Conservation (phyloP, 768 basidiomycete genomes). For the Rhodotorula toruloides region DNA sequence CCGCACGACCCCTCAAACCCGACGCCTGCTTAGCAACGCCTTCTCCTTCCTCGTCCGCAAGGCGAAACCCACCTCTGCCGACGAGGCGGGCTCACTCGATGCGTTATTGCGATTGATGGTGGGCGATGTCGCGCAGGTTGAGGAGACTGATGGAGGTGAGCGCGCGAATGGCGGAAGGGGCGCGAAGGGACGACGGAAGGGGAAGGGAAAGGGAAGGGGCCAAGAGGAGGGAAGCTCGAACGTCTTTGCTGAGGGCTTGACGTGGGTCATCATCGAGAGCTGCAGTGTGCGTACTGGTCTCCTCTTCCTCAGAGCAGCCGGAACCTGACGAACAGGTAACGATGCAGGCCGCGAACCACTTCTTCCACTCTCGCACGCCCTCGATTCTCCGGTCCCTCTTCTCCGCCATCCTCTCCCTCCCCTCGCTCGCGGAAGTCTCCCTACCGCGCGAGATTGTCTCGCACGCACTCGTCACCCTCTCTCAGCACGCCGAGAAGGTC, state of each 20-base stretch:
- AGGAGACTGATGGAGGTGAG: slow-evolving; percentile 22
- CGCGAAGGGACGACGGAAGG: slow-evolving; percentile 34
- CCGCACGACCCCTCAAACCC: slow-evolving; percentile 38
- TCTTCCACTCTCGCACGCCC: slow-evolving; percentile 40
- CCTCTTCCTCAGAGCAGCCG: too few relatives aligned
- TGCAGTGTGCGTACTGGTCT: slow-evolving; percentile 15
- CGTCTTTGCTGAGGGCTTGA: slow-evolving; percentile 35
- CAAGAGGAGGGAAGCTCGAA: slow-evolving; percentile 39
- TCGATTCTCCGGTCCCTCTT: slow-evolving; percentile 34
- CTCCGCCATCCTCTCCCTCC: slow-evolving; percentile 26
- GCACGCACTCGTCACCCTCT: slow-evolving; percentile 36
- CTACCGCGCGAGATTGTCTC: slow-evolving; percentile 28
- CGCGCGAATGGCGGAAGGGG: slow-evolving; percentile 20
- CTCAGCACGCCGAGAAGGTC: slow-evolving; percentile 28
- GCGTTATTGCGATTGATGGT: slow-evolving; percentile 10
- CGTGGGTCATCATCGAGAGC: slow-evolving; percentile 27
- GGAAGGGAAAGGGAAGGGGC: slow-evolving; percentile 33
- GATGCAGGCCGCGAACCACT: slow-evolving; percentile 28
- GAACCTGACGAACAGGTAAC: too few relatives aligned
- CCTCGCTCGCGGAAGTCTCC: slow-evolving; percentile 3
- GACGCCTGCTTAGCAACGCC: slow-evolving; percentile 33
- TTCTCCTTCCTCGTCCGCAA: slow-evolving; percentile 39
- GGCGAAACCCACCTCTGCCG: slow-evolving; percentile 7
- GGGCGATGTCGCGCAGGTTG: slow-evolving; percentile 20
- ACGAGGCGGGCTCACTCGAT: slow-evolving; percentile 9